phyloP scores from a whole-genome alignment of 2,329 filamentous ascomycete genomes.

The Aspergillus thermomutatus region DNA sequence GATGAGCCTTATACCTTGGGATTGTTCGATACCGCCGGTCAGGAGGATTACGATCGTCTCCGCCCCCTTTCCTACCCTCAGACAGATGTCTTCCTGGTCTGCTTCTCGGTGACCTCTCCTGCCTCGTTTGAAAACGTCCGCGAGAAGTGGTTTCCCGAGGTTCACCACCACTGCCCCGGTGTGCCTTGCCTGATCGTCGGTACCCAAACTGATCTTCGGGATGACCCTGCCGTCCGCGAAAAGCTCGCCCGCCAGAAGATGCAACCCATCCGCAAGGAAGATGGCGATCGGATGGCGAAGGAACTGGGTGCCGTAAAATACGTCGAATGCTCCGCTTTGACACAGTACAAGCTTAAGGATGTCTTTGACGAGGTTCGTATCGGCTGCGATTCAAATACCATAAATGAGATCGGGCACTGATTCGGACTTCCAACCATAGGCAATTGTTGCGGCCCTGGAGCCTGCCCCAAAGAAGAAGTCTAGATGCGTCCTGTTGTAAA shows the following conservation, averaged over 20 bases:
- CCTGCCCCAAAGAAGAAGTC: constrained; percentile 78
- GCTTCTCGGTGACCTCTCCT: constrained; percentile 96
- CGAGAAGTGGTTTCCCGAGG: constrained; percentile 98
- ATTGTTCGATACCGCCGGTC: constrained; percentile 96
- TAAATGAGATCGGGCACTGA: constrained; percentile 1
- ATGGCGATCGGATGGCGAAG: constrained; percentile 94
- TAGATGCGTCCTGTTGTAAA: constrained; percentile 68
- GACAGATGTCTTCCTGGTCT: constrained; percentile 97
- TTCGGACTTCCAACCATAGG: constrained; percentile 49
- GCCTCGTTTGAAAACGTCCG: constrained; percentile 98
- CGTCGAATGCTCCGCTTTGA: constrained; percentile 95
- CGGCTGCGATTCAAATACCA: not conserved
- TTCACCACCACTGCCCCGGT: constrained; percentile 96
- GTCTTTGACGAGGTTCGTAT: constrained; percentile 91
- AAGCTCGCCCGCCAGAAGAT: constrained; percentile 97
- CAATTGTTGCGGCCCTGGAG: constrained; percentile 92
- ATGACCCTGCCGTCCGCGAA: constrained; percentile 80
- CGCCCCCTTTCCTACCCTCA: constrained; percentile 96
- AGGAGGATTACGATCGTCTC: constrained; percentile 98
- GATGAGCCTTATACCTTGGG: constrained; percentile 98
- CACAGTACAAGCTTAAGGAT: constrained; percentile 97
- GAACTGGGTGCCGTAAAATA: constrained; percentile 98
- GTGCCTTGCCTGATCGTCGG: constrained; percentile 97
- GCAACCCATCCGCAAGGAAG: constrained; percentile 84
- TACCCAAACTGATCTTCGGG: constrained; percentile 93